Evolutionary conservation across 306 rosid species (phyloP).

Genomic region (Carpinus fangiana): DNA sequence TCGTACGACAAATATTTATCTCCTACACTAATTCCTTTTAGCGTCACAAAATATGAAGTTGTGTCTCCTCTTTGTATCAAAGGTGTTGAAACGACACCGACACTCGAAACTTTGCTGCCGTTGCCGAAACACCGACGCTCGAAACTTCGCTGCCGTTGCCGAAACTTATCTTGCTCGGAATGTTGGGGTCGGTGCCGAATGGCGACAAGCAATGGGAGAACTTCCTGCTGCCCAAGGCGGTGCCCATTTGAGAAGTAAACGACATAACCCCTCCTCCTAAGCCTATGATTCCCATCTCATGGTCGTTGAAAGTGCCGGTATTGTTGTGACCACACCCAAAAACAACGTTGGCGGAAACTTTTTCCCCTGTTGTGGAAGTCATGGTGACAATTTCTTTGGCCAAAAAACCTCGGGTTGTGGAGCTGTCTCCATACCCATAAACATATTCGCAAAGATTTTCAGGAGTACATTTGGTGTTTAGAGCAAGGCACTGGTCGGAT

Average conservation of each 20-base stretch:
- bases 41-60: conserved; percentile 48
- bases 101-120: conserved; percentile 51
- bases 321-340: conserved; percentile 64
- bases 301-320: conserved; percentile 49
- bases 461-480: conserved; percentile 39
- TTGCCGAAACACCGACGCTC: conserved; percentile 57
- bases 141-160: conserved; percentile 54
- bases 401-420: conserved; percentile 42
- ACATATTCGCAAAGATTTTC: conserved; percentile 41
- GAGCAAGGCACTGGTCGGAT: conserved; percentile 37
- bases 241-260: conserved; percentile 52
- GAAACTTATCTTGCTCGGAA: conserved; percentile 43
- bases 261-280: conserved; percentile 58
- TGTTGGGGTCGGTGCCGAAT: conserved; percentile 44
- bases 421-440: conserved; percentile 42
- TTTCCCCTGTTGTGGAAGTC: conserved; percentile 30
- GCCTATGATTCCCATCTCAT: conserved; percentile 64
- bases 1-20: conserved; percentile 42
- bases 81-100: conserved; percentile 54
- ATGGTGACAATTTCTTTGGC: conserved; percentile 40
- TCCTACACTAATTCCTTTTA: conserved; percentile 55
- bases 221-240: conserved; percentile 38
- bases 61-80: conserved; percentile 42
- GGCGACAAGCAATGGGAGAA: conserved; percentile 65
- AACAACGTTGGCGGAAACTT: conserved; percentile 28